Base-by-base conservation (phyloP, 768 basidiomycete genomes). In the Lanmaoa rubissima region DNA sequence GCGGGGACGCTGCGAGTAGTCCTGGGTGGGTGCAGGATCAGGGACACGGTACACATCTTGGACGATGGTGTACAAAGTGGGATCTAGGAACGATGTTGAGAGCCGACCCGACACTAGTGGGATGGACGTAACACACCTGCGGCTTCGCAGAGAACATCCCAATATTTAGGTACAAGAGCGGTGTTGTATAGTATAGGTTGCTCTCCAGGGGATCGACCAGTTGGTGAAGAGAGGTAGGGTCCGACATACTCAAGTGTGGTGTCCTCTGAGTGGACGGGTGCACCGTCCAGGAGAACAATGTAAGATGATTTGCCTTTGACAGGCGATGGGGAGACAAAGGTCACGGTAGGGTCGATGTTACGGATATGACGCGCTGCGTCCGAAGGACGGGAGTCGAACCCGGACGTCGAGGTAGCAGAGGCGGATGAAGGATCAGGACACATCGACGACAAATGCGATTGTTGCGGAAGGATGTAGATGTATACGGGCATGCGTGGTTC, bases 271-370 rank as follows among this genome's bases (percentile, higher is more conserved):
- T 82, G 82, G 47, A 86, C 74, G 48, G 78, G 62, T 21, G 71
- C 72, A 13, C 78, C 81, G 54, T 78, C 78, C 10, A 75, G 64
- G 61, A 80, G 78, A 8, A 90, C 82, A 0, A 76, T 77, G 71
- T 82, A 88, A 34, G 75, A 75, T 1, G 84, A 85, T 32, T 77
- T 76, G 31, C 85, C 85, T 11, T 72, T 65, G 35, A 86, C 74
- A 5, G 74, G 63, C 2, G 76, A 70, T 3, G 70, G 77, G 5
- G 86, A 81, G 34, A 81, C 66, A 60, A 90, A 83, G 19, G 87
- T 85, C 28, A 90, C 77, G 2, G 83, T 84, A 0, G 87, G 85
- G 63, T 90, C 84, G 60, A 90, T 87, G 43, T 77, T 71, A 12
- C 72, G 73, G 51, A 90, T 73, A 24, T 76, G 79, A 34, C 86